Evolutionary conservation across 768 basidiomycete species (phyloP).

Genomic region (Trametes villosa): DNA sequence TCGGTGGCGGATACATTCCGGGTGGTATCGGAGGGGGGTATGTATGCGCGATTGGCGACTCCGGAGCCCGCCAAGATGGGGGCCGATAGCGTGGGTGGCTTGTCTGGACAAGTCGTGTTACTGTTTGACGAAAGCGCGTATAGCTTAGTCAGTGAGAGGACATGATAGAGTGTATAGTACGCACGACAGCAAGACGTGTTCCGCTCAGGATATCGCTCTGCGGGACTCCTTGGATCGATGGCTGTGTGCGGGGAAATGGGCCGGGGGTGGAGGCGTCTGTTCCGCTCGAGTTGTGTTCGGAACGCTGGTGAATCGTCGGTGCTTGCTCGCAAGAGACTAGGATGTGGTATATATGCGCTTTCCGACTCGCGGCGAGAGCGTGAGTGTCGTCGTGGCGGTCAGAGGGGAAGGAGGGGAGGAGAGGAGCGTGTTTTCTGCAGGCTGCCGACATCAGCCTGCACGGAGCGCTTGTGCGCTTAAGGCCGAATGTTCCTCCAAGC

Average conservation of each 20-base stretch:
- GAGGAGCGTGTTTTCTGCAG: neutral
- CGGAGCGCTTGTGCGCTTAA: neutral
- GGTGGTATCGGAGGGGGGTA: neutral
- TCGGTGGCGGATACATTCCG: constrained; percentile 15
- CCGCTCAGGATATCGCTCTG: too few relatives aligned
- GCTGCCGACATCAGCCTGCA: neutral
- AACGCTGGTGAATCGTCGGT: too few relatives aligned
- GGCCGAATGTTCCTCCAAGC: neutral
- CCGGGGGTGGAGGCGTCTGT: too few relatives aligned
- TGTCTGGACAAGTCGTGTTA: neutral
- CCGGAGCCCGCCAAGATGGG: neutral
- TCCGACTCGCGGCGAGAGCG: neutral
- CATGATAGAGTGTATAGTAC: neutral
- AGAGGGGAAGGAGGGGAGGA: neutral
- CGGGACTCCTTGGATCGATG: too few relatives aligned
- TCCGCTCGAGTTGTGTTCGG: too few relatives aligned
- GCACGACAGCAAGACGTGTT: too few relatives aligned
- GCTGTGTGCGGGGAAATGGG: too few relatives aligned
- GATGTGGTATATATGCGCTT: neutral
- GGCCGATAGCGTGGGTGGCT: neutral
- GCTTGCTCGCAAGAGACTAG: neutral
- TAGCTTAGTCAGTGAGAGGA: neutral
- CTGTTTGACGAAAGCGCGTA: neutral
- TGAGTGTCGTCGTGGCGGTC: neutral
- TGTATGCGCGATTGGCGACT: neutral